Evolutionary conservation across 768 basidiomycete species (phyloP), one percentile per base, ranked within the genome.

Genomic region (Phlebiopsis gigantea): DNA sequence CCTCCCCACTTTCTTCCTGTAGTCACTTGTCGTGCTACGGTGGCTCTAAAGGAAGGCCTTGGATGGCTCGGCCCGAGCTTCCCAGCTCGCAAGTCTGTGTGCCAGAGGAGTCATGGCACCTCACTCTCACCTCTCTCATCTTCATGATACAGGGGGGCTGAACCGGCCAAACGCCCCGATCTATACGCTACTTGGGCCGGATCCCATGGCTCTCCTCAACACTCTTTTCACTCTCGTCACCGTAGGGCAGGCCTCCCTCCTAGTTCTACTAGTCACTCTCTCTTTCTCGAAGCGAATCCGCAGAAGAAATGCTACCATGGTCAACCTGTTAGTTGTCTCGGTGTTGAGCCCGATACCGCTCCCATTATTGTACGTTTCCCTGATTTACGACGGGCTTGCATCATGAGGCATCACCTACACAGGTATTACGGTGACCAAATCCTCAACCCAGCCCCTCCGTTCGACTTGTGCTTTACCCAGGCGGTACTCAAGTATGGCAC

Each of bases 181-280:
- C 47, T 62, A 61, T 43, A 15, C 19, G n/a, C 42, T 49, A 12
- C 52, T 62, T 5, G 58, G 60, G 0, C 41, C 41, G 34, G 14
- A 61, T 10, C 58, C 64, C 1, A 42, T 47, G 0, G 56, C 25
- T 9, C 44, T 63, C 14, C 59, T 65, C 44, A 56, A 57, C 45
- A 58, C 58, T 19, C 41, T 45, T 21, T 62, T 65, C 41, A 46
- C 57, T 5, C 44, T 65, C 17, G 55, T 53, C 25, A 60, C 55
- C 10, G 26, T 63, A 14, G 64, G 62, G 19, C 62, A 63, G 26
- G 43, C 58, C 19, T 31, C 53, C 24, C 57, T 65, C 25, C n/a
- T 55, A 5, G 7, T 60, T 4, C 54, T 65, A 26, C 17, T 61
- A 9, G 56, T 56, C 15, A 61, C 60, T 2, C 44, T 65, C 15